Conservation (phyloP, 2,329 filamentous ascomycete species). For the Didymellaceae sp. region DNA sequence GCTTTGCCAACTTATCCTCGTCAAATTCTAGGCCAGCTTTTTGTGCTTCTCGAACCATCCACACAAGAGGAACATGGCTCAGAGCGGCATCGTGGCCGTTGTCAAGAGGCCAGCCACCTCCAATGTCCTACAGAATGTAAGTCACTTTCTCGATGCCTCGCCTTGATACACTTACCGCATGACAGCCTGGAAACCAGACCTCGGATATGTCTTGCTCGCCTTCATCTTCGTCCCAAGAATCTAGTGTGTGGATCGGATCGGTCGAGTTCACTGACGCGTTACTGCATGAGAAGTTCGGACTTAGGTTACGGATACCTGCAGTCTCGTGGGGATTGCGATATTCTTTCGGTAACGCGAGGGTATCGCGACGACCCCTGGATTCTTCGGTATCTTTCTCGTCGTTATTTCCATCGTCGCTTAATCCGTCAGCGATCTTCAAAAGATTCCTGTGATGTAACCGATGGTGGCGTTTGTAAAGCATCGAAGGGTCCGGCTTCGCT, state of each 20-base stretch:
- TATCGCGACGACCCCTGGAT: constrained; percentile 32
- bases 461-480: constrained; percentile 38
- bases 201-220: constrained; percentile 76
- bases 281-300: constrained; percentile 35
- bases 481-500: constrained; percentile 38
- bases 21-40: constrained; percentile 75
- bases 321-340: constrained; percentile 45
- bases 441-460: constrained; percentile 25
- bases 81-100: constrained; percentile 64
- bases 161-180: constrained; percentile 57
- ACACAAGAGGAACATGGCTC: constrained; percentile 72
- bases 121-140: constrained; percentile 62
- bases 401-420: constrained; percentile 11
- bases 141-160: neutral
- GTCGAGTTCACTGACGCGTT: constrained; percentile 43
- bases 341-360: constrained; percentile 37
- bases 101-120: constrained; percentile 72
- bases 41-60: constrained; percentile 71
- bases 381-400: constrained; percentile 19
- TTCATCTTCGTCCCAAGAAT: constrained; percentile 45
- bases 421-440: constrained; percentile 19
- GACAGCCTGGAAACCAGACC: constrained; percentile 80
- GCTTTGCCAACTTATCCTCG: constrained; percentile 67
- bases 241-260: constrained; percentile 30
- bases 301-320: constrained; percentile 41